Conservation (phyloP, 768 basidiomycete genomes). For the Boletus sensibilis region DNA sequence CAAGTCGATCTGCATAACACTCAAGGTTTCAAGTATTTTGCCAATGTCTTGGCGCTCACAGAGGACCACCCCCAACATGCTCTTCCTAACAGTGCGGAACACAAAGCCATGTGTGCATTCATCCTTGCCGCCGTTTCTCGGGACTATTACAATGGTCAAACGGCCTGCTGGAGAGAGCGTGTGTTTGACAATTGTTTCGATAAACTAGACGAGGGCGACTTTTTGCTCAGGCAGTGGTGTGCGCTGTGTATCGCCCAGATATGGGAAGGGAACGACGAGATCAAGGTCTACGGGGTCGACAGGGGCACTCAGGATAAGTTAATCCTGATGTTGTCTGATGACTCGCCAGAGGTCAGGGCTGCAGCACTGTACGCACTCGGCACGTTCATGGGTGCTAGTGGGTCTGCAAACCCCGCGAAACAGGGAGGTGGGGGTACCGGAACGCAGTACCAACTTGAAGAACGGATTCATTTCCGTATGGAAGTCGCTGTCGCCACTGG, state of each 20-base stretch:
- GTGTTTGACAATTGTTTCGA: constrained; percentile 89
- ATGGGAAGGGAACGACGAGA: constrained; percentile 92
- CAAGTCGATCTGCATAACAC: constrained; percentile 85
- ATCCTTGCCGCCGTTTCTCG: constrained; percentile 87
- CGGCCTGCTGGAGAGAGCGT: constrained; percentile 73
- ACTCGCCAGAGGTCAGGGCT: constrained; percentile 89
- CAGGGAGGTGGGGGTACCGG: constrained; percentile 85
- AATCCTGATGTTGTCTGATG: constrained; percentile 75
- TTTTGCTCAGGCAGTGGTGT: constrained; percentile 91
- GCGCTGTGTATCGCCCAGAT: constrained; percentile 91
- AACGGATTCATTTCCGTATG: constrained; percentile 79
- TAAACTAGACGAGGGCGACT: constrained; percentile 85
- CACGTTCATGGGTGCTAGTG: constrained; percentile 90
- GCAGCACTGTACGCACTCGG: constrained; percentile 90
- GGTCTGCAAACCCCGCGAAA: constrained; percentile 62
- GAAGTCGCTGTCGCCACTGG: constrained; percentile 92
- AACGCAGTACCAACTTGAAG: constrained; percentile 70
- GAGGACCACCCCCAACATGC: constrained; percentile 54
- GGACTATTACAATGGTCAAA: constrained; percentile 86
- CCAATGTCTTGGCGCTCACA: constrained; percentile 65
- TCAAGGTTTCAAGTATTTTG: constrained; percentile 83
- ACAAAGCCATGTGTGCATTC: constrained; percentile 98
- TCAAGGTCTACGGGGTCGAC: constrained; percentile 81
- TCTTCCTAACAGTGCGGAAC: constrained; percentile 92
- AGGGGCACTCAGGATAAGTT: constrained; percentile 79